A percentile compares a stretch with the other conserved stretches of the same genome.
phyloP scores from a whole-genome alignment of 2,329 filamentous ascomycete genomes.

The Fusarium aywerte region DNA sequence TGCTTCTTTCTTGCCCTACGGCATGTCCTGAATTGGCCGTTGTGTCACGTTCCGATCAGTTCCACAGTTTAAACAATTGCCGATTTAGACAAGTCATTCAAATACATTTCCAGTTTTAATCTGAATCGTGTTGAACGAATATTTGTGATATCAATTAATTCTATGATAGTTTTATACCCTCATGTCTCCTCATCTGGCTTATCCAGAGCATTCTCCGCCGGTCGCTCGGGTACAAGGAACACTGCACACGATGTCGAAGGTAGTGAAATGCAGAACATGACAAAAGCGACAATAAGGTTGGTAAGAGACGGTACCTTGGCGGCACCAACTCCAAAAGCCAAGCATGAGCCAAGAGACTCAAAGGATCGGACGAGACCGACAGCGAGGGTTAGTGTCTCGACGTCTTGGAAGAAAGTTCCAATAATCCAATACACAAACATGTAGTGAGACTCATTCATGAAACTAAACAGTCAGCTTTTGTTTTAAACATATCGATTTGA shows the following conservation, averaged over 20 bases:
- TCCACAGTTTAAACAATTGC: not conserved
- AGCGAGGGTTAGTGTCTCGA: conserved; percentile 61
- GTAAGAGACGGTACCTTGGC: conserved; percentile 58
- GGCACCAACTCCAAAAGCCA: conserved; percentile 61
- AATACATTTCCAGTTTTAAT: not conserved
- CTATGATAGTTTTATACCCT: not conserved
- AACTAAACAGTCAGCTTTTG: conserved; percentile 38
- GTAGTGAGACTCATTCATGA: conserved; percentile 63
- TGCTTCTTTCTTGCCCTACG: not conserved
- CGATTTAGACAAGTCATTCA: no score
- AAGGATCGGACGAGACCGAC: conserved; percentile 61
- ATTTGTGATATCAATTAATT: not conserved
- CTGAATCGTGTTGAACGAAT: not conserved
- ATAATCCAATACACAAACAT: conserved; percentile 65
- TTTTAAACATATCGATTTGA: accelerated
- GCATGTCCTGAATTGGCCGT: no score
- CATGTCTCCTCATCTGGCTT: conserved; percentile 6
- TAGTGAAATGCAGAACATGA: conserved; percentile 58
- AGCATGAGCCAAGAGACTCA: conserved; percentile 59
- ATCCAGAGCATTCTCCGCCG: conserved; percentile 22
- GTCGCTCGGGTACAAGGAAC: conserved; percentile 52
- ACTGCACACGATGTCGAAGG: conserved; percentile 52
- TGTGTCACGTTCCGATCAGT: not conserved
- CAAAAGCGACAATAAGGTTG: conserved; percentile 60
- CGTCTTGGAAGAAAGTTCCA: conserved; percentile 61